These are phyloP conservation scores for Kurtzmaniella cleridarum DNA, from an alignment of 805 yeast genomes.

Conservation along the genomic window DNA sequence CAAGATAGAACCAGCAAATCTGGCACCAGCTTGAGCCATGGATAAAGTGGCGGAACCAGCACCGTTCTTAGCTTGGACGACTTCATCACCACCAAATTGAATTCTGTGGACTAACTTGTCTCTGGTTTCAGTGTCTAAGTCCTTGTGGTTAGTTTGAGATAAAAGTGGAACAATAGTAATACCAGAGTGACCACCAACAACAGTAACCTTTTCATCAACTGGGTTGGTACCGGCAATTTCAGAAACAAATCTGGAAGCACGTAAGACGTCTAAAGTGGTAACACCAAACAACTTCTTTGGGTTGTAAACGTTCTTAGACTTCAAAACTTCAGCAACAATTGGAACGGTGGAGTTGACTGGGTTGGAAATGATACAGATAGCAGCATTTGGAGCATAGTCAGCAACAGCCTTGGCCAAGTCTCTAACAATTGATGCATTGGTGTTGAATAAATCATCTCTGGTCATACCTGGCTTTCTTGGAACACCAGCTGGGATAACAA, in stretches of 20 bases:
- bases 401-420: slow-evolving; percentile 86
- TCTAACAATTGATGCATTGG: slow-evolving; percentile 92
- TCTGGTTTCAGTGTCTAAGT: slow-evolving; percentile 37
- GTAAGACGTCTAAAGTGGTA: slow-evolving; percentile 87
- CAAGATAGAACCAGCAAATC: slow-evolving; percentile 61
- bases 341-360: slow-evolving; percentile 98
- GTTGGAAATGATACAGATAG: slow-evolving; percentile 79
- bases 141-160: slow-evolving; percentile 72
- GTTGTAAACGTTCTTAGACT: slow-evolving; percentile 81
- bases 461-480: slow-evolving; percentile 99
- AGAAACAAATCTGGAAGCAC: slow-evolving; percentile 81
- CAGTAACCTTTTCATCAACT: slow-evolving; percentile 69
- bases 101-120: slow-evolving; percentile 71
- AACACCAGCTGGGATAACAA: slow-evolving; percentile 94
- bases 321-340: slow-evolving; percentile 88
- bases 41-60: slow-evolving; percentile 92
- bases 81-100: slow-evolving; percentile 96
- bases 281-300: slow-evolving; percentile 93
- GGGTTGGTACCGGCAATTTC: slow-evolving; percentile 71
- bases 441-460: slow-evolving; percentile 93
- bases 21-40: slow-evolving; percentile 89
- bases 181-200: slow-evolving; percentile 98
- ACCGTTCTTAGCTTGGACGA: slow-evolving; percentile 89
- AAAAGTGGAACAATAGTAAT: slow-evolving; percentile 90
- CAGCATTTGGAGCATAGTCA: slow-evolving; percentile 78